Conservation (phyloP, 345 rosid genomes). For the Camelina sativa region DNA sequence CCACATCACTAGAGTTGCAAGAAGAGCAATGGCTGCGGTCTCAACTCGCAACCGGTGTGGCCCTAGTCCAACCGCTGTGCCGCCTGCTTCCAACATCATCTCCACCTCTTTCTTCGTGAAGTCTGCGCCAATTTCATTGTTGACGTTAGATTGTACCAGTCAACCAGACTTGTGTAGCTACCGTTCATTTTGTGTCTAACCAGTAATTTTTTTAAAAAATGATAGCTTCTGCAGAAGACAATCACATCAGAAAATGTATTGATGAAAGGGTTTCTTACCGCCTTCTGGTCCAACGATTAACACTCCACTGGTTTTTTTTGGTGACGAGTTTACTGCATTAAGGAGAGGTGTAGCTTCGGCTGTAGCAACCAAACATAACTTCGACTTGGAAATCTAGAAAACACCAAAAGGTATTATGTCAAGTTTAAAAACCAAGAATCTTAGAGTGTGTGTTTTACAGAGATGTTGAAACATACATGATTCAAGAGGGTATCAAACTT, state of each 20-base stretch:
- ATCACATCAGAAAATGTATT: neutral
- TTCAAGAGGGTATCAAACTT: constrained; percentile 58
- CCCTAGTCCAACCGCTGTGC: constrained; percentile 76
- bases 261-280: constrained; percentile 49
- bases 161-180: neutral
- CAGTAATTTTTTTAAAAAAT: neutral
- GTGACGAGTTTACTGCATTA: constrained; percentile 51
- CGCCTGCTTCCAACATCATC: constrained; percentile 67
- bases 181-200: neutral
- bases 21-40: constrained; percentile 85
- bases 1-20: constrained; percentile 84
- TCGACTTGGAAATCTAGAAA: constrained; percentile 62
- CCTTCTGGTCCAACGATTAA: constrained; percentile 90
- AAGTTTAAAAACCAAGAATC: neutral
- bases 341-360: constrained; percentile 84
- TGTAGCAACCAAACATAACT: constrained; percentile 72
- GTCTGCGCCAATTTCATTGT: constrained; percentile 22
- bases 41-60: constrained; percentile 86
- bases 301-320: constrained; percentile 61
- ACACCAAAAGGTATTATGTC: neutral
- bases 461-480: constrained; percentile 52
- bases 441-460: constrained; percentile 3
- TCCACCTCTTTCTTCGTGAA: constrained; percentile 60
- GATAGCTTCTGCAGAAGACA: constrained; percentile 1
- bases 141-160: constrained; percentile 20